Conservation (phyloP, 2,329 filamentous ascomycete genomes). For the Exophiala aquamarina region DNA sequence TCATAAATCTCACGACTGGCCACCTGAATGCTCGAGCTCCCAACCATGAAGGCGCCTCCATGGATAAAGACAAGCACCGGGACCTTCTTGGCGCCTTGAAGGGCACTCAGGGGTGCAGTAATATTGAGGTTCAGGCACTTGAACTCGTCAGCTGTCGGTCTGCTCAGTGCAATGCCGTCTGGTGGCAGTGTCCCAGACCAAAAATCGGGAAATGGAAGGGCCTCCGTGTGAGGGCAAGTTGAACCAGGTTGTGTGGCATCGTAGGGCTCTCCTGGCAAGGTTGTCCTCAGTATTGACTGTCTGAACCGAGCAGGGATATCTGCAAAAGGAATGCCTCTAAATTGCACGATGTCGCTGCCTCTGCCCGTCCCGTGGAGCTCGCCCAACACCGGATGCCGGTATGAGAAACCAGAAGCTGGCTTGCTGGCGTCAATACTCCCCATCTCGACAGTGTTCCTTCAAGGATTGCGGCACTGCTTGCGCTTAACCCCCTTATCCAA, state of each 20-base stretch:
- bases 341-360: neutral
- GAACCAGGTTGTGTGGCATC: neutral
- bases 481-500: too few species aligned
- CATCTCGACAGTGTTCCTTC: too few species aligned
- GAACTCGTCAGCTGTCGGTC: conserved; percentile 2
- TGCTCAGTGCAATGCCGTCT: neutral
- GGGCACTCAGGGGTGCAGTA: neutral
- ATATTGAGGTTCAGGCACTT: conserved; percentile 6
- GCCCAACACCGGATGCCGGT: neutral
- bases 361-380: neutral
- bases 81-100: neutral
- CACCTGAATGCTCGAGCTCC: conserved; percentile 55
- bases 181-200: neutral
- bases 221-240: neutral
- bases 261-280: neutral
- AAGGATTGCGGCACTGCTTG: too few species aligned
- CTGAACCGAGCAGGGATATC: conserved; percentile 5
- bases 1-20: conserved; percentile 43
- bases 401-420: too few species aligned
- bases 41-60: conserved; percentile 14
- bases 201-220: conserved; percentile 1
- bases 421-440: too few species aligned
- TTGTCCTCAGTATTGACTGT: neutral
- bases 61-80: conserved; percentile 14
- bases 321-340: conserved; percentile 5